Base-by-base conservation (phyloP, 1,284 basidiomycete genomes). In the Apiotrichum gamsii region DNA sequence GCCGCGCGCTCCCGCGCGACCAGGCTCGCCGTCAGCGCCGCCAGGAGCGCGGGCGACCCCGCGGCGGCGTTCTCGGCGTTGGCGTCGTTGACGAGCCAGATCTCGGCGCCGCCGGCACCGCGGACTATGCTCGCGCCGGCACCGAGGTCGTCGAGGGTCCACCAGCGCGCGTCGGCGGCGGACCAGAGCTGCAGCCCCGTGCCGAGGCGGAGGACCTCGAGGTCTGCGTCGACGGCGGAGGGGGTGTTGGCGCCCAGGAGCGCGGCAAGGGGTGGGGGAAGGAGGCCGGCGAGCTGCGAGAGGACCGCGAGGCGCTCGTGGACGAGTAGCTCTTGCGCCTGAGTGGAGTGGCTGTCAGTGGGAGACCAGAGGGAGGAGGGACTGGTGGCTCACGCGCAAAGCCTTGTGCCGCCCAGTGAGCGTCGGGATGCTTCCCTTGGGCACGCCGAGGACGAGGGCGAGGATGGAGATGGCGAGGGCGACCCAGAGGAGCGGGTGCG, bases 401-500 rank as follows among this genome's bases (percentile, higher is more conserved):
- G 56, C 62, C 38, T 57, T 59, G 51, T 70, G 68, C n/a, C 68
- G 45, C 0, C 68, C 67, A 0, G 67, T 70, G 16, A 70, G 23
- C 10, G 68, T 69, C 16, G 67, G 68, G 16, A 70, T 45, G 24
- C 46, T 39, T 3, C 67, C 67, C 49, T 68, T 70, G 4, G 68
- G 68, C 20, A 70, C 64, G 30, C 58, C 59, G 31, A 70, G 52
- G 4, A 70, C 58, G 29, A 70, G 43, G 1, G 65, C 63, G 14
- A 64, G 37, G 8, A 68, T 10, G 21, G 58, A 61, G 13, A 69
- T 41, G 0, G 49, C 45, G 28, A 70, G 50, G 35, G 59, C 64
- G 34, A 70, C 20, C 62, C 62, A 70, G 14, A 68, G 51, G n/a
- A 70, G 51, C 3, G 68, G 67, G 52, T 70, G 68, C 23, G 67